These are phyloP conservation scores for Daldinia bambusicola DNA, from an alignment of 495 filamentous ascomycete genomes.

Conservation along the genomic window DNA sequence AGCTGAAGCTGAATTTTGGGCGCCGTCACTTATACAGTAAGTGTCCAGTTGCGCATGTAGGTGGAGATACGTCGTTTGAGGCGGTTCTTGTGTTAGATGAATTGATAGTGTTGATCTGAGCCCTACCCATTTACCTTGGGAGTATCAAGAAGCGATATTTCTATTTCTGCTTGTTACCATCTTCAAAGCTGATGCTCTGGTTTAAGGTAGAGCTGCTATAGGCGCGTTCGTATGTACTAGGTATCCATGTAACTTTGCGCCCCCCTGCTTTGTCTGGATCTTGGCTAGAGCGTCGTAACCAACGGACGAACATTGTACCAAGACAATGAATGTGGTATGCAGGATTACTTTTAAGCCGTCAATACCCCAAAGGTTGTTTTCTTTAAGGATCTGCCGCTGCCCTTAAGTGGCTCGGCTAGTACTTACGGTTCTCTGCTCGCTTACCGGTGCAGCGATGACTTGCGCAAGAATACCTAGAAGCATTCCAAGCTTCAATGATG, in stretches of 20 bases:
- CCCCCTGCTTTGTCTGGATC: slow-evolving; percentile 19
- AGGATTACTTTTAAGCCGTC: slow-evolving; percentile 43
- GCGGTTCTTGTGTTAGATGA: neutral
- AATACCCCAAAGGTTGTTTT: slow-evolving; percentile 41
- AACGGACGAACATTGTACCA: slow-evolving; percentile 34
- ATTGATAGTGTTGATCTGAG: slow-evolving; percentile 1
- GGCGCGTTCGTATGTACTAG: slow-evolving; percentile 22
- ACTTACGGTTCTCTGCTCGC: slow-evolving; percentile 8
- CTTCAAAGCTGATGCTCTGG: neutral
- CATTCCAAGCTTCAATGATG: neutral
- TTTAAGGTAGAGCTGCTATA: neutral
- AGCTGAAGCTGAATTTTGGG: neutral
- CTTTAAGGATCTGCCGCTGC: slow-evolving; percentile 31
- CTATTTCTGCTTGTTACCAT: neutral
- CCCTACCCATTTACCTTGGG: neutral
- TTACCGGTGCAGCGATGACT: slow-evolving; percentile 5
- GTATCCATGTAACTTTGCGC: slow-evolving; percentile 9
- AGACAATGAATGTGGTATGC: slow-evolving; percentile 30
- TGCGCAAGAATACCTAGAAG: slow-evolving; percentile 1
- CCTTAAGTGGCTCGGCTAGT: slow-evolving; percentile 39
- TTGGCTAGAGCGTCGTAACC: slow-evolving; percentile 27
- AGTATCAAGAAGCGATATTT: neutral
- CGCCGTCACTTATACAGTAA: neutral
- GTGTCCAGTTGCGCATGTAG: neutral
- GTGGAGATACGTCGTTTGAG: neutral